Evolutionary conservation across 345 rosid genomes (phyloP).

Genomic region (Isatis tinctoria): DNA sequence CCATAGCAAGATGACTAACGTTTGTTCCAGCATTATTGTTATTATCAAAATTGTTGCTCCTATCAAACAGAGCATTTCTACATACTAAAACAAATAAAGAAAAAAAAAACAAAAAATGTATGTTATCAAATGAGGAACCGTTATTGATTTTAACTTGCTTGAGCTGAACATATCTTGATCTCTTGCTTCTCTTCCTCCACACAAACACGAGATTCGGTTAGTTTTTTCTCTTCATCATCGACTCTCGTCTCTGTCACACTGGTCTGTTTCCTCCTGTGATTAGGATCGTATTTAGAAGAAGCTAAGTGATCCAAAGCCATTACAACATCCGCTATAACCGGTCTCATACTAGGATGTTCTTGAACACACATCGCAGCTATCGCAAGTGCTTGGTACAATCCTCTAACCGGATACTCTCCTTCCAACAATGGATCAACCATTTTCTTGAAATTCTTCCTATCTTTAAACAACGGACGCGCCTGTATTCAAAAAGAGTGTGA

Average conservation of each 20-base stretch:
- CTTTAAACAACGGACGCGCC: conserved; percentile 82
- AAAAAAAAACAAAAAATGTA: background rate
- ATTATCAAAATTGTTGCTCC: conserved; percentile 27
- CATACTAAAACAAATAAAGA: background rate
- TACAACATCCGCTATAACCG: conserved; percentile 65
- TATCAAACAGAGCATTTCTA: conserved; percentile 10
- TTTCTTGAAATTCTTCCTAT: conserved; percentile 50
- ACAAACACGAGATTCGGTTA: conserved; percentile 1
- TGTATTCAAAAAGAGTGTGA: conserved; percentile 29
- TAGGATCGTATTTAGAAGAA: conserved; percentile 41
- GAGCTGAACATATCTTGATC: conserved; percentile 13
- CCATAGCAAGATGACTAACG: background rate
- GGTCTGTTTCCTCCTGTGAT: conserved; percentile 1
- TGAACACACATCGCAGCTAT: conserved; percentile 93
- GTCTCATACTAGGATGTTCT: conserved; percentile 76
- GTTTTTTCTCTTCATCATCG: background rate
- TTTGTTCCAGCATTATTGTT: background rate
- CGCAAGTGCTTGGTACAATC: conserved; percentile 76
- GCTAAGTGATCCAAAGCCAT: conserved; percentile 76
- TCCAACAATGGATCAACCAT: conserved; percentile 75
- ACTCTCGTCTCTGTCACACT: background rate
- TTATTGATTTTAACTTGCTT: conserved; percentile 1
- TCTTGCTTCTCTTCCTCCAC: conserved; percentile 4
- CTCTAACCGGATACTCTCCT: conserved; percentile 62
- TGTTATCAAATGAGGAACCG: background rate